These are phyloP conservation scores for Nevesoporus exiguus DNA, from an alignment of 768 basidiomycete species.

Conservation along the genomic window DNA sequence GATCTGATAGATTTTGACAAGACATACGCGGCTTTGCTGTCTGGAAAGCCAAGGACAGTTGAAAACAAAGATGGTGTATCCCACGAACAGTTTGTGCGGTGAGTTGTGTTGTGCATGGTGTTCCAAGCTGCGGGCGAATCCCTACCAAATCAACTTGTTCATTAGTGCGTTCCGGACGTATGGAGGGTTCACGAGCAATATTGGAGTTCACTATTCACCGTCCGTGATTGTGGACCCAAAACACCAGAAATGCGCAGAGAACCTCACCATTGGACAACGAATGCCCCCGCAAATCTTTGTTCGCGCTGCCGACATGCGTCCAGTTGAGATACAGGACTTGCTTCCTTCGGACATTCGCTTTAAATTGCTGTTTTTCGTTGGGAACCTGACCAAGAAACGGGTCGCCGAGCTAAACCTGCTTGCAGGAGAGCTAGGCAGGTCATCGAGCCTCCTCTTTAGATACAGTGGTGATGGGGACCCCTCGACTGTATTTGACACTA, in stretches of 20 bases:
- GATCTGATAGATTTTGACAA: slow-evolving; percentile 72
- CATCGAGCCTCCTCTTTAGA: slow-evolving; percentile 26
- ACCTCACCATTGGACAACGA: slow-evolving; percentile 34
- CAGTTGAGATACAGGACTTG: slow-evolving; percentile 38
- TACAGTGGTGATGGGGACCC: slow-evolving; percentile 17
- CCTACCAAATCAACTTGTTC: not conserved
- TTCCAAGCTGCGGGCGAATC: not conserved
- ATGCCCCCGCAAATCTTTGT: slow-evolving; percentile 34
- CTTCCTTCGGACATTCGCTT: slow-evolving; percentile 35
- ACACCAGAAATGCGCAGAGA: slow-evolving; percentile 27
- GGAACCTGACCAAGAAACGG: slow-evolving; percentile 20
- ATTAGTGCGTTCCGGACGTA: slow-evolving; percentile 34
- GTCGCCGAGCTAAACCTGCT: slow-evolving; percentile 19
- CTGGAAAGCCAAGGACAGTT: slow-evolving; percentile 56
- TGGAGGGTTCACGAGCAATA: slow-evolving; percentile 35
- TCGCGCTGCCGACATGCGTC: slow-evolving; percentile 34
- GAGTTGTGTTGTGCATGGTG: not conserved
- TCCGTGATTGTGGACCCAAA: slow-evolving; percentile 32
- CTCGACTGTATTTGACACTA: slow-evolving; percentile 28
- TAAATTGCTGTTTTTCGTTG: slow-evolving; percentile 35
- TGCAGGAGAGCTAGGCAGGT: slow-evolving; percentile 24
- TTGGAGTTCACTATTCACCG: slow-evolving; percentile 38
- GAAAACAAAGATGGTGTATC: slow-evolving; percentile 31
- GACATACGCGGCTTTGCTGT: slow-evolving; percentile 61
- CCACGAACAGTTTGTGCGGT: slow-evolving; percentile 35